Conservation (phyloP, 1,139 yeast species). For the Pichia kudriavzevii region DNA sequence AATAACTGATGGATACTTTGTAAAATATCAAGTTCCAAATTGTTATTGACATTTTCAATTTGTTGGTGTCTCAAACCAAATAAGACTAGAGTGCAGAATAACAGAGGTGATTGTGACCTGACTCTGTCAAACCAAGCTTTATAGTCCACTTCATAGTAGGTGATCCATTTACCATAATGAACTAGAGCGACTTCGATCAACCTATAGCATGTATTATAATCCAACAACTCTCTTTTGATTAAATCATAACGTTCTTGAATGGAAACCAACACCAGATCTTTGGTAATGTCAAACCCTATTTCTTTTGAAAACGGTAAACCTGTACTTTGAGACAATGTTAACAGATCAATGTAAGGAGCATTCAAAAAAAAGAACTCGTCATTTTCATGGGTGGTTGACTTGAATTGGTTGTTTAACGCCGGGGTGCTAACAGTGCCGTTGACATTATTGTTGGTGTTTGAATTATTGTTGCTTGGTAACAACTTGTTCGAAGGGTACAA, state of each 20-base stretch:
- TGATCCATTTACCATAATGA: conserved; percentile 67
- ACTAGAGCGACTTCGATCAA: conserved; percentile 49
- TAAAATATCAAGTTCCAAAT: conserved; percentile 30
- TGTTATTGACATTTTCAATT: conserved; percentile 13
- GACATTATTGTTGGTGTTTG: background rate
- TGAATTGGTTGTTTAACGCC: background rate
- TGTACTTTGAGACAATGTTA: conserved; percentile 29
- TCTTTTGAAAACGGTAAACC: conserved; percentile 36
- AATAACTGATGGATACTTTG: conserved; percentile 37
- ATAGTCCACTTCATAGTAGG: conserved; percentile 45
- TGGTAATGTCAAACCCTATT: conserved; percentile 35
- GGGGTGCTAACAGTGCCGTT: background rate
- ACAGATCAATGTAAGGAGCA: conserved; percentile 44
- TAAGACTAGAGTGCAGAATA: conserved; percentile 58
- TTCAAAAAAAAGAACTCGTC: conserved; percentile 34
- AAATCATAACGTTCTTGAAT: conserved; percentile 31
- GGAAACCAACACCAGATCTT: conserved; percentile 14
- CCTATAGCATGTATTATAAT: conserved; percentile 38
- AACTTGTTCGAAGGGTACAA: conserved; percentile 4
- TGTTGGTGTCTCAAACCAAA: conserved; percentile 44
- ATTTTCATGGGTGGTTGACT: conserved; percentile 9
- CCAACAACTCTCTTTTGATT: conserved; percentile 41
- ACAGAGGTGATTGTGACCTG: conserved; percentile 46
- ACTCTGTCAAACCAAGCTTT: conserved; percentile 43
- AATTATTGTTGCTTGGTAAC: background rate